Evolutionary conservation across 768 basidiomycete species (phyloP), one percentile per base, ranked within the genome.

Genomic region (Rhodotorula paludigena): DNA sequence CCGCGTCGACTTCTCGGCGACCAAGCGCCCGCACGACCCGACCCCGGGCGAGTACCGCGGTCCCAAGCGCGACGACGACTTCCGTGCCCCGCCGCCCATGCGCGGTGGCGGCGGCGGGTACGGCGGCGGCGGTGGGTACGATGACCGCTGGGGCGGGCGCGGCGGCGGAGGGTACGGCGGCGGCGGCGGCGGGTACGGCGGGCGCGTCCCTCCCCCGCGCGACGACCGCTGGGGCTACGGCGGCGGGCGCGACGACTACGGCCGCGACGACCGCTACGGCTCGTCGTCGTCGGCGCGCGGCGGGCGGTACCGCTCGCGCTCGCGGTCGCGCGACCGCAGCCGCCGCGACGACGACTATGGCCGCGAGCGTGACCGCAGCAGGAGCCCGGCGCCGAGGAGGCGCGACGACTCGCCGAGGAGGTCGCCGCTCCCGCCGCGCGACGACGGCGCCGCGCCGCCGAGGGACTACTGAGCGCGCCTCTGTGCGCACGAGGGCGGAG

Each of bases 41-140:
- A 99, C 94, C 16, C 94, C 94, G 8, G 94, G 94, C 68, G 90
- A 96, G 80, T 99, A 97, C 79, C 94, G 94, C 90, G 92, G 94
- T 20, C 79, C 81, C 28, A 82, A 82, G 58, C 75, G 81, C 62
- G 75, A 80, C 21, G 82, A 77, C 63, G 74, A 79, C 63, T 74
- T 75, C 58, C 36, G 18, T 47, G 9, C 41, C 47, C 14, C 54
- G 57, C 62, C 45, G 60, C 38, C 63, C 66, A 18, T 56, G 59
- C n/a, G 64, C 36, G 0, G 76, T 76, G 81, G 85, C 69, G 87
- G 89, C 74, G 89, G 88, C 86, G 85, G 88, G 73, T 59, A 61
- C 32, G 11, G 62, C 30, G 52, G 68, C 52, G 58, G 56, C 9
- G 47, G 59, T 12, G 48, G 71, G 10, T 25, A 68, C 18, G 62